Percentiles rank a stretch among this genome's conserved stretches.
phyloP scores from a whole-genome alignment of 2,329 filamentous ascomycete genomes.

The Colletotrichum limetticola region DNA sequence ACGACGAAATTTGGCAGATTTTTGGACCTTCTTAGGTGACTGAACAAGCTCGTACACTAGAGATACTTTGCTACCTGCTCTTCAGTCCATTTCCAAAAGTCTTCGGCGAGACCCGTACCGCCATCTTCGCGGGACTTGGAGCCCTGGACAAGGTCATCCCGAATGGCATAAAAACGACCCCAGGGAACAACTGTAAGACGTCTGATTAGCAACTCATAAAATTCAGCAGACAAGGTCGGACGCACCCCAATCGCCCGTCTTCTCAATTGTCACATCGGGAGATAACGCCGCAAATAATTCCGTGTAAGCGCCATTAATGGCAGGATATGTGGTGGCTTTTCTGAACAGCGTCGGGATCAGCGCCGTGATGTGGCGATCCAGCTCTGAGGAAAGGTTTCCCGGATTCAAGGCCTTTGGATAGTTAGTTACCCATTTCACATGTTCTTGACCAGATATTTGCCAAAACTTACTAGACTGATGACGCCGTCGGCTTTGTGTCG shows the following conservation, averaged over 20 bases:
- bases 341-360: conserved; percentile 26
- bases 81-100: conserved; percentile 56
- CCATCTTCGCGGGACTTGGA: conserved; percentile 48
- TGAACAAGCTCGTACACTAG: neutral
- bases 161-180: conserved; percentile 48
- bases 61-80: conserved; percentile 45
- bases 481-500: conserved; percentile 39
- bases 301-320: conserved; percentile 57
- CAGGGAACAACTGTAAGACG: conserved; percentile 47
- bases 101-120: conserved; percentile 47
- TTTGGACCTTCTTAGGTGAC: neutral
- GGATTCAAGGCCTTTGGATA: conserved; percentile 46
- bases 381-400: conserved; percentile 50
- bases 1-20: no score
- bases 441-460: neutral
- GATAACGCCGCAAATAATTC: conserved; percentile 59
- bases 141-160: conserved; percentile 42
- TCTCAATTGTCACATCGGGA: conserved; percentile 52
- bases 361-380: conserved; percentile 39
- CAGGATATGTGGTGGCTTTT: conserved; percentile 39
- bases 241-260: conserved; percentile 45
- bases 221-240: neutral
- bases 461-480: conserved; percentile 34
- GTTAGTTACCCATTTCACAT: neutral
- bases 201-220: neutral